phyloP scores from a whole-genome alignment of 2,329 filamentous ascomycete genomes.

The Beauveria brongniartii region DNA sequence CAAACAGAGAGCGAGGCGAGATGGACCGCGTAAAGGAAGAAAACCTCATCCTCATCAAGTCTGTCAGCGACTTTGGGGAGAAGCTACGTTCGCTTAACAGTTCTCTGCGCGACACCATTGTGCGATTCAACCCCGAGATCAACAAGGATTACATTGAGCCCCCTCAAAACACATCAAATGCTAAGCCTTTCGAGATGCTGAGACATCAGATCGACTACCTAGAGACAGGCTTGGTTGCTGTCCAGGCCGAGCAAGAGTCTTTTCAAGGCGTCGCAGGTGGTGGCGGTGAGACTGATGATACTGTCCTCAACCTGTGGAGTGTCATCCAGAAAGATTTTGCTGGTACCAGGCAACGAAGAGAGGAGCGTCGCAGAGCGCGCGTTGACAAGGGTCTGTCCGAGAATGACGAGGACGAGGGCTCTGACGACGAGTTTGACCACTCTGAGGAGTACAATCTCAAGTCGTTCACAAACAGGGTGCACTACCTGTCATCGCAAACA shows the following conservation, averaged over 20 bases:
- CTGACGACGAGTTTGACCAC: constrained; percentile 47
- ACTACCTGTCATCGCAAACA: constrained; percentile 70
- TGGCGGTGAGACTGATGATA: constrained; percentile 46
- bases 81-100: constrained; percentile 61
- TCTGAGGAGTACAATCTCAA: constrained; percentile 61
- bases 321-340: constrained; percentile 44
- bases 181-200: constrained; percentile 39
- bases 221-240: constrained; percentile 53
- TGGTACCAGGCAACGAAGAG: constrained; percentile 45
- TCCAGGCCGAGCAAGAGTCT: constrained; percentile 50
- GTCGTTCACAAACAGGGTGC: constrained; percentile 71
- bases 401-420: constrained; percentile 48
- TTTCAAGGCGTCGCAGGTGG: constrained; percentile 19
- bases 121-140: constrained; percentile 51
- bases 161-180: constrained; percentile 24
- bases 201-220: constrained; percentile 61
- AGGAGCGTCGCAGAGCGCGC: constrained; percentile 43
- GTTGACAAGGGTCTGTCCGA: constrained; percentile 49
- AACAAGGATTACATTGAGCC: constrained; percentile 38
- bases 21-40: constrained; percentile 10
- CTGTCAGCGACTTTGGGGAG: constrained; percentile 54
- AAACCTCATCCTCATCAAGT: constrained; percentile 25
- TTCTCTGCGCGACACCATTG: constrained; percentile 58
- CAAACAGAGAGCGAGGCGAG: constrained; percentile 35
- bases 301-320: constrained; percentile 49